Percentiles rank a stretch among this genome's conserved stretches.
Conservation (phyloP, 179 eudicot species). For the Silene noctiflora region DNA sequence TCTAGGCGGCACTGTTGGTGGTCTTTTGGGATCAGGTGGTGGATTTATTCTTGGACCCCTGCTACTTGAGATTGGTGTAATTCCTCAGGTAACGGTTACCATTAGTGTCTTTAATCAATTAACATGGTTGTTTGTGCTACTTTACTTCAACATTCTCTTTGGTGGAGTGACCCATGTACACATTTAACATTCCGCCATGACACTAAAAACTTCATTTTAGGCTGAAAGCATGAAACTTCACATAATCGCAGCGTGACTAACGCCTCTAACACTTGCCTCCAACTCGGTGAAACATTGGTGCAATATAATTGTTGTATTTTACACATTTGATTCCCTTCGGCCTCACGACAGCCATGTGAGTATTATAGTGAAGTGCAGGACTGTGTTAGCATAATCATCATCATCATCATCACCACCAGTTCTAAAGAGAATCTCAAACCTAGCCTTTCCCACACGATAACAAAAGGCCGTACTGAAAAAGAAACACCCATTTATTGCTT, state of each 20-base stretch:
- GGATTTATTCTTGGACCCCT: conserved; percentile 96
- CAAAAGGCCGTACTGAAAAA: not conserved
- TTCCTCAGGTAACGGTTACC: conserved; percentile 66
- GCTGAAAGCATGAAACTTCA: too few species aligned
- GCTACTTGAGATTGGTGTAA: conserved; percentile 90
- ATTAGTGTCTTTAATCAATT: too few species aligned
- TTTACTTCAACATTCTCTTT: too few species aligned
- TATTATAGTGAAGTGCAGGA: not conserved
- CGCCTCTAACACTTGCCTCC: too few species aligned
- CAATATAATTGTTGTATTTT: too few species aligned
- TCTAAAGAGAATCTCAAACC: not conserved
- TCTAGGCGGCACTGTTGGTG: conserved; percentile 96
- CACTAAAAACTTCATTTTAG: too few species aligned
- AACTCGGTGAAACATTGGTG: too few species aligned
- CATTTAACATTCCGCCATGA: too few species aligned
- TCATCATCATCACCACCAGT: not conserved
- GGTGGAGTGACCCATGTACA: too few species aligned
- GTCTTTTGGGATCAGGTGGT: conserved; percentile 93
- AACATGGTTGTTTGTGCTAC: too few species aligned
- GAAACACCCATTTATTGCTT: not conserved
- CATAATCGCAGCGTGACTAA: too few species aligned
- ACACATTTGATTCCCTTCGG: not conserved
- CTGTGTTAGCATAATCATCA: not conserved
- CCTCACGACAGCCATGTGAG: conserved; percentile 13
- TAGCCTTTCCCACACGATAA: not conserved